phyloP scores from a whole-genome alignment of 805 yeast species.

The Zygosaccharomyces gambellarensis region DNA sequence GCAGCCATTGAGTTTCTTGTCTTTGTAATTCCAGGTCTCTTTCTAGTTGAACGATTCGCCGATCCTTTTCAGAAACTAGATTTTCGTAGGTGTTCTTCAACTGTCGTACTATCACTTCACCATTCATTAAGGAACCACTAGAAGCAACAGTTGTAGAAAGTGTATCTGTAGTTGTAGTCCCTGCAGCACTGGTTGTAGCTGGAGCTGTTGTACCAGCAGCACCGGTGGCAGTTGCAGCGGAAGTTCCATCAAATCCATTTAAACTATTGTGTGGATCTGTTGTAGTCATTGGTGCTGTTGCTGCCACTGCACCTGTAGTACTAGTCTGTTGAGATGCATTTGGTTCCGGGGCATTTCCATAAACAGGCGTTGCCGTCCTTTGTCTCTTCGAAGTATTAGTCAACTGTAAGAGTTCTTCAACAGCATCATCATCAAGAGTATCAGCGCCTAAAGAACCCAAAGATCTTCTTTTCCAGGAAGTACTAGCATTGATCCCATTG shows the following conservation, averaged over 20 bases:
- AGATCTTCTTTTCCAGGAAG: slow-evolving; percentile 26
- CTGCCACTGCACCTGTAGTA: not conserved
- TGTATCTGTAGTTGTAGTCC: not conserved
- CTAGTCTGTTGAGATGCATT: not conserved
- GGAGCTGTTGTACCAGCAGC: not conserved
- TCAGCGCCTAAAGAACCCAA: slow-evolving; percentile 26
- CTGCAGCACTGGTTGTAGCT: not conserved
- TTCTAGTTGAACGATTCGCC: slow-evolving; percentile 29
- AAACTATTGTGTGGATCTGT: slow-evolving; percentile 1
- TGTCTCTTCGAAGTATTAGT: slow-evolving; percentile 23
- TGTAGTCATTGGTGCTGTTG: not conserved
- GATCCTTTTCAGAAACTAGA: slow-evolving; percentile 30
- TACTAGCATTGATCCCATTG: slow-evolving; percentile 4
- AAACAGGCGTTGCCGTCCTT: slow-evolving; percentile 15
- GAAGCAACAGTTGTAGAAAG: not conserved
- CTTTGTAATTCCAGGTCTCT: slow-evolving; percentile 32
- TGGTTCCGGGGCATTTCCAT: not conserved
- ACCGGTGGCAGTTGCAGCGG: slow-evolving; percentile 1
- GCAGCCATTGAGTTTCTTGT: slow-evolving; percentile 34
- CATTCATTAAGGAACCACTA: slow-evolving; percentile 9
- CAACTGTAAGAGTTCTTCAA: slow-evolving; percentile 30
- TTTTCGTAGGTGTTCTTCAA: slow-evolving; percentile 26
- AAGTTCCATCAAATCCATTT: slow-evolving; percentile 5
- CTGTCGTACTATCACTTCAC: slow-evolving; percentile 19
- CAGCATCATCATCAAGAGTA: slow-evolving; percentile 28